These are phyloP conservation scores for Styphnolobium japonicum DNA, from an alignment of 306 rosid species.

Conservation along the genomic window DNA sequence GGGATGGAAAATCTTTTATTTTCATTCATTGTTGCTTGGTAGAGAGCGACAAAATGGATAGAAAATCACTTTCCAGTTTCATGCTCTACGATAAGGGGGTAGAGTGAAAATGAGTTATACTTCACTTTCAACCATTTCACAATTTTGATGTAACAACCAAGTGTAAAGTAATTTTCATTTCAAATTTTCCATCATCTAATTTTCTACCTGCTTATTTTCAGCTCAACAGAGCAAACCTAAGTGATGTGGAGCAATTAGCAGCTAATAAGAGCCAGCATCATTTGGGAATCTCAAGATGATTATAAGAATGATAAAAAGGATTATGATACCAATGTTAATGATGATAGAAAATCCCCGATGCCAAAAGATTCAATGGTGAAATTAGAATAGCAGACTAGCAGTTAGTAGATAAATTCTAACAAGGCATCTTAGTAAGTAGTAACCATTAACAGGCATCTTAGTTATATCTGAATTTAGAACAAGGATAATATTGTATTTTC, in stretches of 20 bases:
- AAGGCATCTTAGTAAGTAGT: not conserved
- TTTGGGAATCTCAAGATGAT: not conserved
- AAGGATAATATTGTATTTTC: no score
- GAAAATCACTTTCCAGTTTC: conserved; percentile 13
- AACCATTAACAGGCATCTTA: no score
- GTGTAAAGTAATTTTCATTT: not conserved
- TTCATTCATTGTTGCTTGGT: not conserved
- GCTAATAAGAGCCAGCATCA: not conserved
- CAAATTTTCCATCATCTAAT: not conserved
- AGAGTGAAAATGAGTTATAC: not conserved
- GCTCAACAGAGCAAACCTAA: not conserved
- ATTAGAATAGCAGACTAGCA: not conserved
- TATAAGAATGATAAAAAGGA: not conserved
- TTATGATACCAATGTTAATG: not conserved
- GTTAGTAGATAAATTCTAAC: not conserved
- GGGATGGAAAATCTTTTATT: not conserved
- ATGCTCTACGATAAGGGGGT: not conserved
- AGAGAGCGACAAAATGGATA: conserved; percentile 9
- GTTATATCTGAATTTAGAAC: no score
- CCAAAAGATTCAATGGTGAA: not conserved
- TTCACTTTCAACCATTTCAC: not conserved
- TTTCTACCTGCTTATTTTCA: conserved; percentile 14
- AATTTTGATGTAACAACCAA: not conserved
- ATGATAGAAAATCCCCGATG: not conserved
- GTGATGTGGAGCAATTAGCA: not conserved